phyloP scores from a whole-genome alignment of 345 rosid genomes.

The Nasturtium officinale region DNA sequence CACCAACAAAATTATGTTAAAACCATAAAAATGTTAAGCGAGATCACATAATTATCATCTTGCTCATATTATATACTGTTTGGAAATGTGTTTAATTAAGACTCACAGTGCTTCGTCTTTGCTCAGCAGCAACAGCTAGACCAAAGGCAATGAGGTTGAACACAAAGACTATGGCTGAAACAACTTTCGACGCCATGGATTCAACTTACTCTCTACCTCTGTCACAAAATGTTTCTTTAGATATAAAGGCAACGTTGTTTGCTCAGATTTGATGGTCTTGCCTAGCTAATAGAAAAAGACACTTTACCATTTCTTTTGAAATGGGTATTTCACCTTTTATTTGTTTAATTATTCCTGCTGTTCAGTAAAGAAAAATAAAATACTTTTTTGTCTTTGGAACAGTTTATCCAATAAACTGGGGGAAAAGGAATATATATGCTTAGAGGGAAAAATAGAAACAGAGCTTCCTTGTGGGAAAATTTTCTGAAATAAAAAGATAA shows the following conservation, averaged over 20 bases:
- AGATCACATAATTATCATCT: slow-evolving; percentile 17
- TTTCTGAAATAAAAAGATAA: not conserved
- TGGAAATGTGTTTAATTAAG: slow-evolving; percentile 6
- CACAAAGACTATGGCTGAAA: slow-evolving; percentile 64
- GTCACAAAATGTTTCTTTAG: slow-evolving; percentile 28
- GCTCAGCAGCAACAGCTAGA: slow-evolving; percentile 97
- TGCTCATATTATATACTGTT: not conserved
- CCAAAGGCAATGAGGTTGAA: slow-evolving; percentile 89
- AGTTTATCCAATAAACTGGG: not conserved
- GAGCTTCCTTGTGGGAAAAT: slow-evolving; percentile 21
- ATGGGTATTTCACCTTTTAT: slow-evolving; percentile 43
- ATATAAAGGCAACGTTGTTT: slow-evolving; percentile 34
- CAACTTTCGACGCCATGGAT: slow-evolving; percentile 81
- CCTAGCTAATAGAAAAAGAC: slow-evolving; percentile 54
- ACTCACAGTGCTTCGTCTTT: slow-evolving; percentile 93
- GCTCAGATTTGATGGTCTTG: slow-evolving; percentile 34
- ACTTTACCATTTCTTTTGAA: slow-evolving; percentile 42
- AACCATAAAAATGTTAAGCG: not conserved
- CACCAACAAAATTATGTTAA: not conserved
- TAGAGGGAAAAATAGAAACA: slow-evolving; percentile 11
- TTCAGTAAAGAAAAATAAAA: not conserved
- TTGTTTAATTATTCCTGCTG: slow-evolving; percentile 5
- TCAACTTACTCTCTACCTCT: slow-evolving; percentile 17
- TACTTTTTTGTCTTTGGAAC: slow-evolving; percentile 8
- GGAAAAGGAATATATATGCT: slow-evolving; percentile 15